These are phyloP conservation scores for Acidomyces sp. DNA, from an alignment of 495 filamentous ascomycete species.

Conservation along the genomic window DNA sequence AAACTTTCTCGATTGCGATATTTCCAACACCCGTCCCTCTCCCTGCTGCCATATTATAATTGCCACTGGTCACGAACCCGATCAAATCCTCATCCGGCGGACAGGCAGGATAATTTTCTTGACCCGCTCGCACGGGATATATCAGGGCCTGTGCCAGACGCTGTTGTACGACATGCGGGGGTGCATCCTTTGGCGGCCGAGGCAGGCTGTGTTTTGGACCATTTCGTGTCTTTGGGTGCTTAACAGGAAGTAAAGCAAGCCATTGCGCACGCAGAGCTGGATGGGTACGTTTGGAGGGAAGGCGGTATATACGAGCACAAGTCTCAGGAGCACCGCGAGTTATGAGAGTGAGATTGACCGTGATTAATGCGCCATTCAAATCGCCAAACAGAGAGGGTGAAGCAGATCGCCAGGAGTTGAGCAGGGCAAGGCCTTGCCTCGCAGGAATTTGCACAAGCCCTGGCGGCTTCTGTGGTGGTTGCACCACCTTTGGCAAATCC, in stretches of 20 bases:
- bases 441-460: conserved; percentile 9
- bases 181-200: conserved; percentile 17
- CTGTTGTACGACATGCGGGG: conserved; percentile 10
- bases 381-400: conserved; percentile 13
- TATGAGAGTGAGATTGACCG: conserved; percentile 46
- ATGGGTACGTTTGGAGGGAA: conserved; percentile 37
- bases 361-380: conserved; percentile 31
- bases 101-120: conserved; percentile 46
- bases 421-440: conserved; percentile 5
- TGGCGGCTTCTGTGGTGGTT: conserved; percentile 2
- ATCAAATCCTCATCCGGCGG: conserved; percentile 69
- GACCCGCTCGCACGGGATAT: conserved; percentile 28
- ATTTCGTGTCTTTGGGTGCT: conserved; percentile 11
- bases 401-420: conserved; percentile 13
- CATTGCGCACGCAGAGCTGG: conserved; percentile 39
- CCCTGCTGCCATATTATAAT: conserved; percentile 68
- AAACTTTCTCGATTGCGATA: conserved; percentile 47
- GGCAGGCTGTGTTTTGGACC: conserved; percentile 9
- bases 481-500: not conserved
- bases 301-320: conserved; percentile 60
- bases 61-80: conserved; percentile 82
- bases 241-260: conserved; percentile 31
- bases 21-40: conserved; percentile 63
- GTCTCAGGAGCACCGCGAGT: conserved; percentile 45
- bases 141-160: conserved; percentile 31